Base-by-base conservation (phyloP, 495 filamentous ascomycete genomes). In the Eremomyces bilateralis region DNA sequence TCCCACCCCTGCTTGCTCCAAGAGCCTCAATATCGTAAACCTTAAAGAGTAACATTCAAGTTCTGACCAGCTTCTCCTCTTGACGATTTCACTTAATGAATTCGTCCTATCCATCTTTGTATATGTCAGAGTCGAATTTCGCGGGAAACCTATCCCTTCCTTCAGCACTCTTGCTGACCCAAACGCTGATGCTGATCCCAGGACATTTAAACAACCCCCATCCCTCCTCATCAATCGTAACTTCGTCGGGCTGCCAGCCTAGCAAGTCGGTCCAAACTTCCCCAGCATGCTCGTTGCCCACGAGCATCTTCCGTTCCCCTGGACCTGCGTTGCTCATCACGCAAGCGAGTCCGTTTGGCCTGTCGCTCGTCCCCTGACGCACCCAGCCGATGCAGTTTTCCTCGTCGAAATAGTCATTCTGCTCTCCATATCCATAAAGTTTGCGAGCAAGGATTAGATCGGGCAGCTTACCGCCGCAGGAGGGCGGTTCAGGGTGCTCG, bases 321-420 rank as follows among this genome's bases (percentile, higher is more conserved):
- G 33, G 33, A 16, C 20, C 42, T 4, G 42, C 41, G 29, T 51
- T 53, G 34, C 46, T 53, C 40, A 56, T 47, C 1, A 59, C 36
- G 21, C 43, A 42, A 3, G 53, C 55, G 32, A 51, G 29, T 4
- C 54, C 53, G 15, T 13, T 25, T 18, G 41, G 40, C 19, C 40
- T 39, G 13, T 46, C 44, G 34, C 32, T 33, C 1, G 43, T 73
- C 6, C 73, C 74, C 38, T 64, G 64, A 4, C 76, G 57, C 1
- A 74, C 67, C 57, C 71, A 81, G 44, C 75, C 76, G 38, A 82
- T 64, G 48, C 75, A 81, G 21, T 68, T 71, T 17, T 53, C 45
- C 28, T 61, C 59, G 50, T 77, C 65, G 40, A 75, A 76, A 48
- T 79, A 81, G 41, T 80, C 71, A 13, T 60, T 53, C 42, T 80